Base-by-base conservation (phyloP, 179 eudicot species). In the Amaranthus tricolor region DNA sequence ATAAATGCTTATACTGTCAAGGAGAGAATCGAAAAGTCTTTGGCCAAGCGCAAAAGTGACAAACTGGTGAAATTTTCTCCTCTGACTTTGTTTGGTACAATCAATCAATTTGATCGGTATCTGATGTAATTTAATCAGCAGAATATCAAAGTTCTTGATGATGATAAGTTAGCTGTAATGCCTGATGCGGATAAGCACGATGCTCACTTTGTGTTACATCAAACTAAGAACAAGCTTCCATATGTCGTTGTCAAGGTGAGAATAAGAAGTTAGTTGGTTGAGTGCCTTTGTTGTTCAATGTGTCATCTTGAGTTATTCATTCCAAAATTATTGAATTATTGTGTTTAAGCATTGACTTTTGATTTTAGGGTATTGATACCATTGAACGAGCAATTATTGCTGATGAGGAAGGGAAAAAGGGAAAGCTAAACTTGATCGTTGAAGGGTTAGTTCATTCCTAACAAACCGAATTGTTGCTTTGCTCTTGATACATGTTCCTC, bases 221-320 rank as follows among this genome's bases (percentile, higher is more conserved):
- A 76, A 47, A 79, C 90, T 6, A 81, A 68, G 74, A 84, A 85
- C 80, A 89, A 83, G 84, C 88, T 94, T 63, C 84, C 91, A 31
- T 66, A 73, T 24, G 88, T 92, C 45, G 85, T 92, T 63, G 97
- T 94, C 61, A 87, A 88, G 98, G 98, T 94, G 71, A 77, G 89
- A n/a, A 16, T 57, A 31, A 14, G 53, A 62, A 54, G 64, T 55
- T 44, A 70, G 8, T 10, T 5, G 6, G 53, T 73, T 62, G 44
- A 20, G 7, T 70, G 50, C 40, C 61, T 57, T 49, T 60, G 53
- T 5, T 74, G 24, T 67, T 8, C 54, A 12, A 60, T 7, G 54
- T 40, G 16, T 9, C 60, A 19, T 70, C 50, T 61, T 21, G 17
- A n/a, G 51, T 13, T 60, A 10, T 31, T 64, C 10, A 24, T 48